Conservation (phyloP, 495 filamentous ascomycete species). For the Aspergillus bertholletiae region DNA sequence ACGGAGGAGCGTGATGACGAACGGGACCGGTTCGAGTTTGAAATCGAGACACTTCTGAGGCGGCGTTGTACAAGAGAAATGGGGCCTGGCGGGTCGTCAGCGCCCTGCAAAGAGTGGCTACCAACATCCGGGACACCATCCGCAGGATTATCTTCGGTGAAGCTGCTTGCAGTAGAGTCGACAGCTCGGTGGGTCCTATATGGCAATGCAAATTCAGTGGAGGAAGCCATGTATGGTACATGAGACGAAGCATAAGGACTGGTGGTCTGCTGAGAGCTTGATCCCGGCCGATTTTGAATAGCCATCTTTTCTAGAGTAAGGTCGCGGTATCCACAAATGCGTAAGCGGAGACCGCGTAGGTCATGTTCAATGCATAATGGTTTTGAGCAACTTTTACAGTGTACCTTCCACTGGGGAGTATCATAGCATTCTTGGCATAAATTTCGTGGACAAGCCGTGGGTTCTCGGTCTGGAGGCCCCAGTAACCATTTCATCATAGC, state of each 20-base stretch:
- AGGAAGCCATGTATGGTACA: conserved; percentile 8
- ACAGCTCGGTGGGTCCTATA: conserved; percentile 29
- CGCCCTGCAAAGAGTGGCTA: conserved; percentile 14
- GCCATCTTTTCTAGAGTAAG: conserved; percentile 50
- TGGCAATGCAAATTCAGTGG: conserved; percentile 28
- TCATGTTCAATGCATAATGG: conserved; percentile 61
- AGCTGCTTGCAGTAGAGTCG: conserved; percentile 40
- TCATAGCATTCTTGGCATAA: conserved; percentile 58
- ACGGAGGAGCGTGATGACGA: conserved; percentile 38
- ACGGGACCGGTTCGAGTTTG: conserved; percentile 40
- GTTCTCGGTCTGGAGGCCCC: conserved; percentile 43
- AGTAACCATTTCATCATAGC: conserved; percentile 51
- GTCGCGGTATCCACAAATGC: conserved; percentile 57
- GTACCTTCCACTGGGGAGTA: conserved; percentile 55
- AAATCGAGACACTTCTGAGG: conserved; percentile 32
- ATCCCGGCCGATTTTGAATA: conserved; percentile 29
- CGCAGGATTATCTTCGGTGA: conserved; percentile 33
- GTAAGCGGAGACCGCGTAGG: conserved; percentile 54
- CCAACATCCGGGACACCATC: conserved; percentile 24
- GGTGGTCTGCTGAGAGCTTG: conserved; percentile 1
- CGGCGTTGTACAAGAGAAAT: conserved; percentile 17
- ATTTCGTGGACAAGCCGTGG: conserved; percentile 52
- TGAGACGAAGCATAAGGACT: conserved; percentile 4
- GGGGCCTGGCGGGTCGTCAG: conserved; percentile 10
- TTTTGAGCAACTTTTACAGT: conserved; percentile 54